These are phyloP conservation scores for Aegilops bicornis DNA, from an alignment of 176 grass and related monocot genomes.

Conservation along the genomic window DNA sequence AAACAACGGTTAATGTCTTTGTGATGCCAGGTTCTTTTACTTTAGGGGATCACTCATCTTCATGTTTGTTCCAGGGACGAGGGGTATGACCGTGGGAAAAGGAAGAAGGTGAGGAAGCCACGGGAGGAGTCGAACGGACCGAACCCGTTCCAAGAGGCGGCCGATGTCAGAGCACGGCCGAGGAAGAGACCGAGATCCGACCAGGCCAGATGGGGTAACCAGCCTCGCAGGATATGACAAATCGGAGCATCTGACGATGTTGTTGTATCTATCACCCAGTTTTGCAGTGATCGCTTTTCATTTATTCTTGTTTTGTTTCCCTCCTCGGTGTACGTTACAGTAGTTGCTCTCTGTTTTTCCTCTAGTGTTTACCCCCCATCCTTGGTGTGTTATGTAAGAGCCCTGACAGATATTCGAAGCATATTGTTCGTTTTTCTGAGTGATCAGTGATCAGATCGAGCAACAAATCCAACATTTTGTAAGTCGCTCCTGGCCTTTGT, in stretches of 20 bases:
- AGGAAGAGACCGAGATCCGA: constrained; percentile 45
- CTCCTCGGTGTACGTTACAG: background rate
- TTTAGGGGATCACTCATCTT: background rate
- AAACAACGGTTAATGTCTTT: background rate
- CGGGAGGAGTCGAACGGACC: constrained; percentile 30
- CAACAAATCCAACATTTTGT: no score
- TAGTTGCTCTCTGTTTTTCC: no score
- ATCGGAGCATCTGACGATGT: background rate
- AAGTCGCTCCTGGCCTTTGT: no score
- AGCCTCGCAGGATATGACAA: constrained; percentile 48
- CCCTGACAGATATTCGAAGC: no score
- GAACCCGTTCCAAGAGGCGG: constrained; percentile 70
- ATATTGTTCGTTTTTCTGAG: no score
- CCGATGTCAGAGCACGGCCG: constrained; percentile 39
- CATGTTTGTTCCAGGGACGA: constrained; percentile 45
- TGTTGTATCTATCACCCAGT: constrained; percentile 14
- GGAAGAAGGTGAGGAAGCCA: constrained; percentile 62
- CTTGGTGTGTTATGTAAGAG: no score
- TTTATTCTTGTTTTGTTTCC: background rate
- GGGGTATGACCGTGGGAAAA: constrained; percentile 62
- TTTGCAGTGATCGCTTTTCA: background rate
- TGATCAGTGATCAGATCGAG: no score
- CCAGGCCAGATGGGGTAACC: constrained; percentile 30
- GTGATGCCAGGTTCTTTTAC: background rate
- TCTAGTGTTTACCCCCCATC: no score